Evolutionary conservation across 805 yeast species (phyloP).

Genomic region (Cyberlindnera samutprakarnensis): DNA sequence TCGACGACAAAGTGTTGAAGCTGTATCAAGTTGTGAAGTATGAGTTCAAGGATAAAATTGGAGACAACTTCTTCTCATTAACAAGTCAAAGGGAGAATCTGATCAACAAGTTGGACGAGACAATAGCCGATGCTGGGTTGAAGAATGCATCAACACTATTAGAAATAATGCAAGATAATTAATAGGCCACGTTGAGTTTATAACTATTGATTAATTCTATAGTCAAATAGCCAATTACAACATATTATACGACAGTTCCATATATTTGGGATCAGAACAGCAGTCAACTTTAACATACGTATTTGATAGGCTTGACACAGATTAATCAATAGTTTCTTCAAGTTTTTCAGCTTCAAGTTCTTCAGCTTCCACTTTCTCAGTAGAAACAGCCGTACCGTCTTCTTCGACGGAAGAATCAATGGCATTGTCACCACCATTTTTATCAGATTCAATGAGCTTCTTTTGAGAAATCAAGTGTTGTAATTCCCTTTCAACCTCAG

Average conservation of each 20-base stretch:
- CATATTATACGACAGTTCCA: no score
- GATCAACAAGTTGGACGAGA: slow-evolving; percentile 39
- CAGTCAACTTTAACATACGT: no score
- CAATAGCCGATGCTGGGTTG: slow-evolving; percentile 70
- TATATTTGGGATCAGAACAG: no score
- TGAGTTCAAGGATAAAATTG: slow-evolving; percentile 35
- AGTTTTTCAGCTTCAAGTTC: no score
- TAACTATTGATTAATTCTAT: no score
- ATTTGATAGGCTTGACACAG: no score
- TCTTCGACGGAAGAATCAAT: no score
- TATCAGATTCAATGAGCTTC: slow-evolving; percentile 22
- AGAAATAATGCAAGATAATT: slow-evolving; percentile 10
- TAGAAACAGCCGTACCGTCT: no score
- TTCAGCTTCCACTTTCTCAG: no score
- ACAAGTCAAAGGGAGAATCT: slow-evolving; percentile 42
- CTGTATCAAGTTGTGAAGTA: slow-evolving; percentile 65
- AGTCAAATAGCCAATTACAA: no score
- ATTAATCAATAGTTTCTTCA: no score
- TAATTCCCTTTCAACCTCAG: slow-evolving; percentile 29
- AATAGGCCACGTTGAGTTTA: neutral
- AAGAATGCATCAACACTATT: slow-evolving; percentile 58
- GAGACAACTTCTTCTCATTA: slow-evolving; percentile 38
- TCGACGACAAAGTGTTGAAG: slow-evolving; percentile 47
- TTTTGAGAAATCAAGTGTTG: slow-evolving; percentile 31
- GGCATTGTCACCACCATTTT: no score